Evolutionary conservation across 2,329 filamentous ascomycete genomes (phyloP), one percentile per base, ranked within the genome.

Genomic region (Beauveria sp.): DNA sequence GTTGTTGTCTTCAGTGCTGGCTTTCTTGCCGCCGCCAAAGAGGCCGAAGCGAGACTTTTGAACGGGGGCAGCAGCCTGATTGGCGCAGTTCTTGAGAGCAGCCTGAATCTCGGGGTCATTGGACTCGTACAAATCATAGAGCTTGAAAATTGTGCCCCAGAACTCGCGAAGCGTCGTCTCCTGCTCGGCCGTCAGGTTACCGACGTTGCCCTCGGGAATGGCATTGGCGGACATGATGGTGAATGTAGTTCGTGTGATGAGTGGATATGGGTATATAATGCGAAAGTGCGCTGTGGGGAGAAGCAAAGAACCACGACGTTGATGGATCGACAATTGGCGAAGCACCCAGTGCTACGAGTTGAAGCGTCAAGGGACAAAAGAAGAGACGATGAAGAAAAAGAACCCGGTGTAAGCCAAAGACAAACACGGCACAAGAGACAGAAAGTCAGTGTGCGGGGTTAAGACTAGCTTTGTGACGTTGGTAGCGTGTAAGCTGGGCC

Each of bases 1-100:
- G 24, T 41, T 62, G 46, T 26, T 82, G 24, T 72, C 73, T 43
- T 79, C 78, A 34, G 70, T 65, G 63, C 16, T 69, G 63, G 61
- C 48, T 22, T 61, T 61, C 47, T 61, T 61, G 68, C 80, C 83
- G 63, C 80, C 78, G 65, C 82, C 80, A 70, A 91, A 91, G 12
- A 91, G 73, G 37, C 80, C 79, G 62, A 88, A 76, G 58, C 84
- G 81, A 72, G 86, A 87, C 75, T 89, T 91, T 72, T 89, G 87
- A 67, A 86, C 84, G 26, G 75, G 68, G 28, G 66, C 63, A 40
- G 71, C 63, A 55, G 68, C 66, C n/a, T 72, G 68, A 28, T 75
- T 74, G 40, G 67, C 67, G 9, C 63, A 62, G 37, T 67, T 65
- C 20, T 68, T 65, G 7, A 56, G 62, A 22, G 67, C 66, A 10